These are phyloP conservation scores for Coccomyxa sp. DNA, from an alignment of 139 green algal species.

Conservation along the genomic window DNA sequence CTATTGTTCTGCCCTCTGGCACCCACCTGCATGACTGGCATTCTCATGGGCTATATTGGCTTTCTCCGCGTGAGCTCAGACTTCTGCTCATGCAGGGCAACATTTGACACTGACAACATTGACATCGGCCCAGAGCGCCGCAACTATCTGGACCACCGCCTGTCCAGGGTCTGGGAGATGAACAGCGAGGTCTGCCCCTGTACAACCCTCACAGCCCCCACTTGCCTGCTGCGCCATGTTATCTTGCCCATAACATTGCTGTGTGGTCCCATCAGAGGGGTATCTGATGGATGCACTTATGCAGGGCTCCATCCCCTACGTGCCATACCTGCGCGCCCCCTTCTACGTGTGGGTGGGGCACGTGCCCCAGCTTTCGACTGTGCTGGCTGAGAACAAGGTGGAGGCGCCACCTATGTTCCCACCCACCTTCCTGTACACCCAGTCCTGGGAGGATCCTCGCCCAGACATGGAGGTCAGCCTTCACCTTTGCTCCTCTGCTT, in stretches of 20 bases:
- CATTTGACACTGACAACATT: constrained; percentile 95
- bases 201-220: too few relatives aligned
- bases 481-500: not conserved
- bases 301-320: constrained; percentile 89
- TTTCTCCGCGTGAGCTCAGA: too few relatives aligned
- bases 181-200: constrained; percentile 76
- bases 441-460: constrained; percentile 96
- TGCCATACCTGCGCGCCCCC: constrained; percentile 88
- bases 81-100: constrained; percentile 42
- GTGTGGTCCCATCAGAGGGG: too few relatives aligned
- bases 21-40: not conserved
- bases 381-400: constrained; percentile 53
- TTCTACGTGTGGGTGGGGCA: constrained; percentile 93
- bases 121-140: constrained; percentile 93
- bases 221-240: too few relatives aligned
- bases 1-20: not conserved
- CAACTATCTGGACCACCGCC: constrained; percentile 87
- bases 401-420: constrained; percentile 88
- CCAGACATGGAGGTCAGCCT: constrained; percentile 76
- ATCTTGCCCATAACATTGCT: too few relatives aligned
- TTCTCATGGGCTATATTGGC: too few relatives aligned
- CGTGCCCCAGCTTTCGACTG: constrained; percentile 37
- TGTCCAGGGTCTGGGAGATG: constrained; percentile 83
- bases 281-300: not conserved
- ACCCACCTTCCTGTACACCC: constrained; percentile 98